Base-by-base conservation (phyloP, 169 alveolate genomes). In the Eimeria mitis region DNA sequence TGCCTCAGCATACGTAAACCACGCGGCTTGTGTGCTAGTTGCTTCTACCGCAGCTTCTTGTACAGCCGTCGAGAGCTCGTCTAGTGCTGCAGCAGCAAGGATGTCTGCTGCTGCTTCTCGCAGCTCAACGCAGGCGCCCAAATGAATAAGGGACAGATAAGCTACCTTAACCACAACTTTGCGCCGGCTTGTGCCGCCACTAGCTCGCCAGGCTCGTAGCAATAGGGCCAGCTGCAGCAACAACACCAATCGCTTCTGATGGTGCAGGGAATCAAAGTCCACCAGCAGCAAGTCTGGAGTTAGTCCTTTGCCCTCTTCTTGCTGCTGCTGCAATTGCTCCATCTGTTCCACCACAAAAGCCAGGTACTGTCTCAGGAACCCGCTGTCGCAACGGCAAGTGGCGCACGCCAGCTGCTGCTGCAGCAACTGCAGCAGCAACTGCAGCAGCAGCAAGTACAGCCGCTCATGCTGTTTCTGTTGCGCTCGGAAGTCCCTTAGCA, bases 201-300 rank as follows among this genome's bases (percentile, higher is more conserved):
- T 5, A 87, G 47, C 47, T 19, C 79, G 79, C 92, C 92, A 87
- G 61, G 92, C 79, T 1, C 92, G 81, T 54, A 87, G 78, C 63
- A 87, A 40, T 49, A 87, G 81, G 52, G 92, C 92, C n/a, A 87
- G 92, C 68, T 87, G 92, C 92, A 87, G 78, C 52, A 61, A 65
- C 65, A 87, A 3, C 47, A 42, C 49, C 65, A 63, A 9, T 52
- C 81, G 65, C 61, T 87, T 87, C 63, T 87, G 92, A 9, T 61
- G 68, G 59, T 87, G 92, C 42, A 87, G 21, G 19, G 92, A 87
- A 40, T 63, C 19, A 31, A 54, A 0, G 56, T 84, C 75, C 61
- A 87, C 31, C 92, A 63, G 52, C 42, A 87, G 31, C 68, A 28
- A 47, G 1, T 11, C 68, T 13, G 88, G 88, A 28, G 42, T 11